These are phyloP conservation scores for Aspergillus melleus DNA, from an alignment of 2,329 filamentous ascomycete genomes.

Conservation along the genomic window DNA sequence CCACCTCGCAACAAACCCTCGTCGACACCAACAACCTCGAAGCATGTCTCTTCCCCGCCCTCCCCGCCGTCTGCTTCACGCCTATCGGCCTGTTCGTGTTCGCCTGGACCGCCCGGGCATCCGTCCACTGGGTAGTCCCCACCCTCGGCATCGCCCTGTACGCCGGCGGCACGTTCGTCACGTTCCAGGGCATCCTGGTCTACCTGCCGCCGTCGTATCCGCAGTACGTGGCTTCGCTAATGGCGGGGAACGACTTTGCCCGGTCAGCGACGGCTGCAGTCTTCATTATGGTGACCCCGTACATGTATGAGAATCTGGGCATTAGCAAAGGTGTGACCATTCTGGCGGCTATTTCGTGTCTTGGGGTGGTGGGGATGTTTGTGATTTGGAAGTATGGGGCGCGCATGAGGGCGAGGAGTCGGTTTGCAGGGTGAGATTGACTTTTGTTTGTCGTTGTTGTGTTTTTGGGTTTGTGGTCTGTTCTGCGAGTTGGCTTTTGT, in stretches of 20 bases:
- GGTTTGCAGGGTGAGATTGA: background rate
- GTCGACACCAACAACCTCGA: conserved; percentile 42
- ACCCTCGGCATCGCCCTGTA: conserved; percentile 45
- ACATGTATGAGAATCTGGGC: conserved; percentile 3
- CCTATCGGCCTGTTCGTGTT: conserved; percentile 45
- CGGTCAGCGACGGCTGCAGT: background rate
- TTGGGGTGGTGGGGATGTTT: background rate
- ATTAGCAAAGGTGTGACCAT: conserved; percentile 4
- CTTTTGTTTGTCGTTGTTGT: background rate
- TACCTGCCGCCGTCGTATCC: conserved; percentile 40
- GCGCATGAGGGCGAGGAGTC: background rate
- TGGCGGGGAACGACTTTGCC: conserved; percentile 38
- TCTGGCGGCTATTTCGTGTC: background rate
- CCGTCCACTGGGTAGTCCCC: conserved; percentile 38
- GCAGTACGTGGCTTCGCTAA: conserved; percentile 35
- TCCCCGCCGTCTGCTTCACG: conserved; percentile 53
- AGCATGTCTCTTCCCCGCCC: conserved; percentile 53
- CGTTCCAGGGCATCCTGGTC: conserved; percentile 46
- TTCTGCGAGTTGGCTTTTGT: background rate
- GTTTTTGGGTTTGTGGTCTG: background rate
- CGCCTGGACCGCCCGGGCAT: conserved; percentile 52
- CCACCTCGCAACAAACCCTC: background rate
- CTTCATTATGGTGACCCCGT: conserved; percentile 2
- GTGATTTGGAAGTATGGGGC: conserved; percentile 1
- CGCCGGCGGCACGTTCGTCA: conserved; percentile 36